Percentiles rank a stretch among this genome's conserved stretches.
These are phyloP conservation scores for Xylariales sp. DNA, from an alignment of 2,329 filamentous ascomycete species.

Conservation along the genomic window DNA sequence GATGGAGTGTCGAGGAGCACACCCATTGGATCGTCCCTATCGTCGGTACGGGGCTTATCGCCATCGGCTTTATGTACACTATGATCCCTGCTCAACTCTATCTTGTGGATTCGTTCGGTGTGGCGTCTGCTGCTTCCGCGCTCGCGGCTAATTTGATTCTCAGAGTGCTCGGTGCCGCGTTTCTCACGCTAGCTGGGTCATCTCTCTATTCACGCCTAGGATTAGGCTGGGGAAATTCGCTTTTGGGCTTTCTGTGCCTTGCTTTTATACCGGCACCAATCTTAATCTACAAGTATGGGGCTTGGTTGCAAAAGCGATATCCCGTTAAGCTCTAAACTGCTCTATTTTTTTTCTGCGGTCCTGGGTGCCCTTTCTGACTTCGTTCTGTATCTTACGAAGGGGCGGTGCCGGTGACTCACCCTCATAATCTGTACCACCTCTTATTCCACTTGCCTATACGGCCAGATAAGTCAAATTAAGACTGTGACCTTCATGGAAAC, in stretches of 20 bases:
- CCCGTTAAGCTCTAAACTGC: background rate
- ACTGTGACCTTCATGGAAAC: too few species aligned
- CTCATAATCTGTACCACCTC: too few species aligned
- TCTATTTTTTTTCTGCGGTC: too few species aligned
- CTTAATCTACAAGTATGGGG: background rate
- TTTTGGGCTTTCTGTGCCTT: constrained; percentile 1
- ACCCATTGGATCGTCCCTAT: constrained; percentile 44
- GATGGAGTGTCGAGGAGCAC: constrained; percentile 37
- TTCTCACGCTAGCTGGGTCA: constrained; percentile 46
- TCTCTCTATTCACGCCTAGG: constrained; percentile 46
- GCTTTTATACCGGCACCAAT: background rate
- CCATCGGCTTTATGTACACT: constrained; percentile 27
- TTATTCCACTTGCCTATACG: too few species aligned
- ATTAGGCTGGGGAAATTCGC: constrained; percentile 27
- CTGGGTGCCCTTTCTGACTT: too few species aligned
- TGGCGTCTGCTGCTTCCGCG: constrained; percentile 31
- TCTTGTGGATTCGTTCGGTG: constrained; percentile 17
- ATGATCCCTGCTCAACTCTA: constrained; percentile 26
- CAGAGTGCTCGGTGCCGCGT: constrained; percentile 42
- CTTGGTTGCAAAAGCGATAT: background rate
- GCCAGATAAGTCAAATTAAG: too few species aligned
- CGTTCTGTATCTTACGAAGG: too few species aligned
- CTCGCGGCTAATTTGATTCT: constrained; percentile 55
- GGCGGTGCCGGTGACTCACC: too few species aligned
- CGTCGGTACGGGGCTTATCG: constrained; percentile 36